Percentiles rank a stretch among this genome's conserved stretches.
These are phyloP conservation scores for Bruguiera hainesii DNA, from an alignment of 441 rosid genomes.

Conservation along the genomic window DNA sequence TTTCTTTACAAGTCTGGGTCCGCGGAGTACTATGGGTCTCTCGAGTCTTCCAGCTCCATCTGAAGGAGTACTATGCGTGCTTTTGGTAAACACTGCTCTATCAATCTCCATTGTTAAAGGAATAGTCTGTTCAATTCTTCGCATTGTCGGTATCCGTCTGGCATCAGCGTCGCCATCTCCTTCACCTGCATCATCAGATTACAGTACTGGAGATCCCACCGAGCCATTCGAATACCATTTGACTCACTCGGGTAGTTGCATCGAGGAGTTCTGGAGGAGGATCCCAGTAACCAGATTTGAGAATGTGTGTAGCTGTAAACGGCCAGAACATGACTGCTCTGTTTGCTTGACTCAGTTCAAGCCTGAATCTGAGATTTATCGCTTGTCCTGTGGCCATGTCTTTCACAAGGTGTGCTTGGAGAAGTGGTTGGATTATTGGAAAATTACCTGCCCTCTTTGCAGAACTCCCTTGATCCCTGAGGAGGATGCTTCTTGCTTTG, in stretches of 20 bases:
- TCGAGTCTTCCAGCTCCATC: slow-evolving; percentile 92
- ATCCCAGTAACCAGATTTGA: slow-evolving; percentile 52
- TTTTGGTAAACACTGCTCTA: slow-evolving; percentile 79
- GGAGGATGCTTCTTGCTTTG: slow-evolving; percentile 48
- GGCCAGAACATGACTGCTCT: slow-evolving; percentile 62
- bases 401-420: slow-evolving; percentile 86
- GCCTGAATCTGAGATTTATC: slow-evolving; percentile 72
- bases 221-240: slow-evolving; percentile 41
- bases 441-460: slow-evolving; percentile 85
- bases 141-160: slow-evolving; percentile 56
- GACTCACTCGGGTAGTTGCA: slow-evolving; percentile 41
- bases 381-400: slow-evolving; percentile 73
- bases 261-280: slow-evolving; percentile 50
- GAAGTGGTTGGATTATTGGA: slow-evolving; percentile 85
- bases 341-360: slow-evolving; percentile 69
- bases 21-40: slow-evolving; percentile 52
- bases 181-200: slow-evolving; percentile 24
- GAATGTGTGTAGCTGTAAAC: slow-evolving; percentile 38
- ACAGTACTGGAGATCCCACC: slow-evolving; percentile 26
- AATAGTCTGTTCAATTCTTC: slow-evolving; percentile 62
- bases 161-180: slow-evolving; percentile 32
- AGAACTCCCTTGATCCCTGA: slow-evolving; percentile 67
- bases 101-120: slow-evolving; percentile 75
- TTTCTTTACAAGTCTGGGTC: background rate
- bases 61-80: slow-evolving; percentile 77